These are phyloP conservation scores for Gossypium herbaceum DNA, from an alignment of 345 rosid genomes.

Conservation along the genomic window DNA sequence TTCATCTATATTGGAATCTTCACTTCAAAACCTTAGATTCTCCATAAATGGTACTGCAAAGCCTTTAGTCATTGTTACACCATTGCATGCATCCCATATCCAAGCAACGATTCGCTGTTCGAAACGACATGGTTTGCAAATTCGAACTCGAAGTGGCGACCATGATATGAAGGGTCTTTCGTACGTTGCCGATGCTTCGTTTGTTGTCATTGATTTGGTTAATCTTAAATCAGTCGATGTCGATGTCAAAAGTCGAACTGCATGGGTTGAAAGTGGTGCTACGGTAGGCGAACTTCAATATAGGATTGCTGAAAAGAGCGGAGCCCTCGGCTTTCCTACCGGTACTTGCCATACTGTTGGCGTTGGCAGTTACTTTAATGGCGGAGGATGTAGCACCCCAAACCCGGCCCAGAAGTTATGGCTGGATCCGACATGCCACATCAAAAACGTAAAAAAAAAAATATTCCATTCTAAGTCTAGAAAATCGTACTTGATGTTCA, in stretches of 20 bases:
- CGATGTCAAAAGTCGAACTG: not conserved
- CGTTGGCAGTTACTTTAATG: not conserved
- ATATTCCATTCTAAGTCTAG: too few relatives aligned
- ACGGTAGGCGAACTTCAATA: not conserved
- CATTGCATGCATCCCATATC: not conserved
- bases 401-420: too few relatives aligned
- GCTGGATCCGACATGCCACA: too few relatives aligned
- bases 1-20: not conserved
- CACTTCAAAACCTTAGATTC: not conserved
- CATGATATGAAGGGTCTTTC: constrained; percentile 8
- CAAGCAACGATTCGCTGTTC: not conserved
- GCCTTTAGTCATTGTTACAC: not conserved
- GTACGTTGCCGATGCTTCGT: not conserved
- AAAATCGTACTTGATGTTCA: too few relatives aligned
- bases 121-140: not conserved
- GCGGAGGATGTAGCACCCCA: too few relatives aligned
- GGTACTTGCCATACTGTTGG: not conserved
- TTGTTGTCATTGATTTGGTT: not conserved
- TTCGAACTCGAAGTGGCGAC: not conserved
- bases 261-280: not conserved
- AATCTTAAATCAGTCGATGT: not conserved
- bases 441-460: too few relatives aligned
- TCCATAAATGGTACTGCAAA: not conserved
- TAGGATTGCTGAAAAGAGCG: not conserved
- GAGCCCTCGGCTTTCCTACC: not conserved